Evolutionary conservation across 1,139 yeast species (phyloP).

Genomic region (Debaryomyces singareniensis): DNA sequence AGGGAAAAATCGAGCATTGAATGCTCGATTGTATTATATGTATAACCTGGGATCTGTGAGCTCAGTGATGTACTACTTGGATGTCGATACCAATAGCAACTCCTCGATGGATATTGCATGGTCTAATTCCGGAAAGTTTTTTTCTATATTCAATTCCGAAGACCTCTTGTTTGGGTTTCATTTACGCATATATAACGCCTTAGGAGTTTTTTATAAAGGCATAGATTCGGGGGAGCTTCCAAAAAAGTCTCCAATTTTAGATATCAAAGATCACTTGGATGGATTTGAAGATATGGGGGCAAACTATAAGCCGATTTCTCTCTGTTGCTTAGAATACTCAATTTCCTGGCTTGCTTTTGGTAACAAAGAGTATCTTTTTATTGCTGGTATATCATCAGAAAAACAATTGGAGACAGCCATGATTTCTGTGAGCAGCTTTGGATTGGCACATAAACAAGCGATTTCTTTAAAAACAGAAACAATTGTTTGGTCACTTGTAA

Average conservation of each 20-base stretch:
- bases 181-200: conserved; percentile 20
- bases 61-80: conserved; percentile 24
- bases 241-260: conserved; percentile 13
- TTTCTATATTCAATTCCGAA: conserved; percentile 19
- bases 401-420: too few relatives aligned
- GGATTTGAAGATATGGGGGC: conserved; percentile 10
- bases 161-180: conserved; percentile 25
- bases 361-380: too few relatives aligned
- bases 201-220: conserved; percentile 15
- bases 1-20: conserved; percentile 4
- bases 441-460: too few relatives aligned
- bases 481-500: too few relatives aligned
- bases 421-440: too few relatives aligned
- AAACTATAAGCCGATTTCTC: too few relatives aligned
- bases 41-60: conserved; percentile 30
- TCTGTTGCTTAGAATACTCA: too few relatives aligned
- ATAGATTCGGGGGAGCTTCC: conserved; percentile 8
- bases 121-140: conserved; percentile 33
- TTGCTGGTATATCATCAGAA: too few relatives aligned
- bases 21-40: conserved; percentile 28
- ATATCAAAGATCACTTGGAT: conserved; percentile 13
- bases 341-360: too few relatives aligned
- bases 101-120: conserved; percentile 13
- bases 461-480: too few relatives aligned
- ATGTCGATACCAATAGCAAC: conserved; percentile 21